These are phyloP conservation scores for Pichia eremophila DNA, from an alignment of 805 yeast genomes.

Conservation along the genomic window DNA sequence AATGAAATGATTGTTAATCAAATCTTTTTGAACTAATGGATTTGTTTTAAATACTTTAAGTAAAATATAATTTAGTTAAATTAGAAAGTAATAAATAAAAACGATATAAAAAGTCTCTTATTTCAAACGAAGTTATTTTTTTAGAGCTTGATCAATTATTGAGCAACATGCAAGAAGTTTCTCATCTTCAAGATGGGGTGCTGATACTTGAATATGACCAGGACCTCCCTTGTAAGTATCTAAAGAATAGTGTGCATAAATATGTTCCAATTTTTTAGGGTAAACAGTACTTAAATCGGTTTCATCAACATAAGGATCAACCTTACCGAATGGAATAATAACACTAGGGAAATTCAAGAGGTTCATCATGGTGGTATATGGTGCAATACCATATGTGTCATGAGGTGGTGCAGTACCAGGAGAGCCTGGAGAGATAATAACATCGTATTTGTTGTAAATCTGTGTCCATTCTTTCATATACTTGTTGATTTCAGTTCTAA, in stretches of 20 bases:
- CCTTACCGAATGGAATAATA: slow-evolving; percentile 46
- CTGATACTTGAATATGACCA: slow-evolving; percentile 37
- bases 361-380: slow-evolving; percentile 65
- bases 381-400: slow-evolving; percentile 31
- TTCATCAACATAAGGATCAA: slow-evolving; percentile 31
- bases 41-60: not conserved
- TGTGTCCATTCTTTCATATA: slow-evolving; percentile 43
- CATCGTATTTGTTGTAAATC: slow-evolving; percentile 45
- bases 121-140: not conserved
- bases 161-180: slow-evolving; percentile 35
- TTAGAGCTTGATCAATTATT: slow-evolving; percentile 18
- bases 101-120: not conserved
- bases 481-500: slow-evolving; percentile 48
- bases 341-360: slow-evolving; percentile 61
- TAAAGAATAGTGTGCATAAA: slow-evolving; percentile 21
- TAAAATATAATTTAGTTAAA: not conserved
- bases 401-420: slow-evolving; percentile 62
- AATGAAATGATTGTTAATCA: too few species aligned
- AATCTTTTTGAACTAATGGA: too few species aligned
- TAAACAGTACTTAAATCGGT: slow-evolving; percentile 18
- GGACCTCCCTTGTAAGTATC: slow-evolving; percentile 39
- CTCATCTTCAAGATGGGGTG: slow-evolving; percentile 40
- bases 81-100: too few species aligned
- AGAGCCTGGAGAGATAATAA: slow-evolving; percentile 58
- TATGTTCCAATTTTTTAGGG: not conserved